Base-by-base conservation (phyloP, 1,284 basidiomycete genomes). In the Austroboletus niveus region DNA sequence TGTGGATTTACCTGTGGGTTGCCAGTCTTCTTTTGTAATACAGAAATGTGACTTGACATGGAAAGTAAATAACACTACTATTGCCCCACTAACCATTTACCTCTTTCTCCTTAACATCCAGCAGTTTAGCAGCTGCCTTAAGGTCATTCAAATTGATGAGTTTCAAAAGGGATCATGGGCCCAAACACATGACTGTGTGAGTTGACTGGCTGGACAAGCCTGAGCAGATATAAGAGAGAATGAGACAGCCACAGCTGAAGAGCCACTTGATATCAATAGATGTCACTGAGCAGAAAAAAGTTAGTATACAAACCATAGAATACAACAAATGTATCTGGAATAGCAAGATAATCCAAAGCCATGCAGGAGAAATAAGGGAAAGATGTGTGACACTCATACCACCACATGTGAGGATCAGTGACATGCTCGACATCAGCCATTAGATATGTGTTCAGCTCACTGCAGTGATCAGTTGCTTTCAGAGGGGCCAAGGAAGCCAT, bases 381-480 rank as follows among this genome's bases (percentile, higher is more conserved):
- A 2, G 24, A 35, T 8, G 12, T 22, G 12, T 15, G 20, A 5
- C 14, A 5, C 20, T 45, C 27, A 27, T 27, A 6, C 20, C 31
- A 42, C 44, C 44, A 45, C n/a, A 12, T 2, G 8, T 35, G 20
- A 15, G 31, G 4, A 36, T 47, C 15, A 29, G 36, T 38, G n/a
- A 47, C 45, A 31, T 47, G 35, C 15, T 47, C 27, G 11, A 40
- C 45, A 47, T 47, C 45, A 30, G 39, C 46, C 30, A 24, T 41
- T 17, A 47, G 15, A n/a, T 45, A 45, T 20, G 22, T 36, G 7
- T 36, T 14, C 5, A 41, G 22, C n/a, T 47, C 30, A n/a, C 15
- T 30, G 1, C 17, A 30, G 8, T 24, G 8, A 27, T 47, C 46
- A 27, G 29, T 8, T 8, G 29, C 14, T 41, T 47, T 47, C 10